Conservation (phyloP, 2,329 filamentous ascomycete genomes). For the Phialocephala subalpina region DNA sequence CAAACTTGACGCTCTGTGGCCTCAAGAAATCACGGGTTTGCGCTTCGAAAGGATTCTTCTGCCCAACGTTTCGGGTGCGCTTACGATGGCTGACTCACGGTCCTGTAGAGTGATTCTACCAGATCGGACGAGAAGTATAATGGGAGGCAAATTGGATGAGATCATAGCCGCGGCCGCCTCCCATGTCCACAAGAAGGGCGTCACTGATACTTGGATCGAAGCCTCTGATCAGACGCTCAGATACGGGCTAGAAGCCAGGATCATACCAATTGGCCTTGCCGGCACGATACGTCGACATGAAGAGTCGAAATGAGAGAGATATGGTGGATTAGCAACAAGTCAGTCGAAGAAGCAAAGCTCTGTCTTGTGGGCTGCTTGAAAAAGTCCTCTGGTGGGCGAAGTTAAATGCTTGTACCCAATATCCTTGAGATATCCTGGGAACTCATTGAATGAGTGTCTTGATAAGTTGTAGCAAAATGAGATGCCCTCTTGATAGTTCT, state of each 20-base stretch:
- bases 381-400: slow-evolving; percentile 44
- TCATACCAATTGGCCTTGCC: slow-evolving; percentile 50
- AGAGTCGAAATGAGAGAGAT: slow-evolving; percentile 47
- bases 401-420: slow-evolving; percentile 43
- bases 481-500: slow-evolving; percentile 48
- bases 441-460: slow-evolving; percentile 44
- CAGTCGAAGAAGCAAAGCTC: slow-evolving; percentile 48
- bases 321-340: slow-evolving; percentile 46
- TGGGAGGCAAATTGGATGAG: slow-evolving; percentile 8
- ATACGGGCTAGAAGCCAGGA: slow-evolving; percentile 38
- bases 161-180: slow-evolving; percentile 25
- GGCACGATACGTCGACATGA: slow-evolving; percentile 49
- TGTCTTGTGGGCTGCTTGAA: slow-evolving; percentile 48
- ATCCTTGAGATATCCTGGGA: slow-evolving; percentile 45
- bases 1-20: slow-evolving; percentile 41
- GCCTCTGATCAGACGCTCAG: slow-evolving; percentile 33
- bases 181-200: slow-evolving; percentile 23
- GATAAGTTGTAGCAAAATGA: slow-evolving; percentile 48
- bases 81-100: slow-evolving; percentile 6
- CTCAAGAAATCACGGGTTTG: slow-evolving; percentile 46
- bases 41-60: background rate
- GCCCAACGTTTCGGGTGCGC: background rate
- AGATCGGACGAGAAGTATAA: background rate
- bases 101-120: slow-evolving; percentile 23
- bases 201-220: slow-evolving; percentile 5